phyloP scores from a whole-genome alignment of 768 basidiomycete species.

The Mrakia blollopis region DNA sequence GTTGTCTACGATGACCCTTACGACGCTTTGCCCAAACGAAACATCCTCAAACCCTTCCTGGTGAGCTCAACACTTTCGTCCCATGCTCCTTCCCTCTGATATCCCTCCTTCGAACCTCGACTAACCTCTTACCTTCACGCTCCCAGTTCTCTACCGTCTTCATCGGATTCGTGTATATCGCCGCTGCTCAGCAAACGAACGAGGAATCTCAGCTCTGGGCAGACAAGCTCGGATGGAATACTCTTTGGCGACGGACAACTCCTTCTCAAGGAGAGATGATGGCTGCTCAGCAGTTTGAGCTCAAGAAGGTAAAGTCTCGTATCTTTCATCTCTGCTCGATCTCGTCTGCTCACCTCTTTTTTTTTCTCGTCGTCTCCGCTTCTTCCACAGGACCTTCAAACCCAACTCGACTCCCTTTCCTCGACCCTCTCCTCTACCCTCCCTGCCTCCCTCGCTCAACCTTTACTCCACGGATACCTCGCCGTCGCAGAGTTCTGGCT shows the following conservation, averaged over 20 bases:
- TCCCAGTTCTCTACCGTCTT: conserved; percentile 7
- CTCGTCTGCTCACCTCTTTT: neutral
- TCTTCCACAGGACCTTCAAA: conserved; percentile 23
- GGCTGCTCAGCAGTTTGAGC: conserved; percentile 24
- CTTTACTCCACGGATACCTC: conserved; percentile 16
- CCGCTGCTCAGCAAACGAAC: conserved; percentile 16
- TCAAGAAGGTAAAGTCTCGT: conserved; percentile 16
- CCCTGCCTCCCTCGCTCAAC: neutral
- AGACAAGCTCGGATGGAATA: conserved; percentile 25
- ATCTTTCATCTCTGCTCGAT: no score
- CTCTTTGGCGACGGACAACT: conserved; percentile 19
- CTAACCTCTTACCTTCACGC: neutral
- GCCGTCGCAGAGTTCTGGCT: conserved; percentile 26
- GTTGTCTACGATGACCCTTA: neutral
- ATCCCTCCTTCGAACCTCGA: neutral
- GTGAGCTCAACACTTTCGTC: neutral
- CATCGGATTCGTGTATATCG: neutral
- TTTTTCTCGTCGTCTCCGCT: neutral
- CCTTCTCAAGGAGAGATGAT: conserved; percentile 27
- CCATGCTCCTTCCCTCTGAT: neutral
- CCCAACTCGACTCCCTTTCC: neutral
- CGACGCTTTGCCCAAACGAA: conserved; percentile 1
- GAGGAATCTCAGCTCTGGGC: conserved; percentile 17
- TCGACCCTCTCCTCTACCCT: conserved; percentile 7
- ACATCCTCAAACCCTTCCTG: conserved; percentile 9